Evolutionary conservation across 2,329 filamentous ascomycete species (phyloP).

Genomic region (Didymella pinodella): DNA sequence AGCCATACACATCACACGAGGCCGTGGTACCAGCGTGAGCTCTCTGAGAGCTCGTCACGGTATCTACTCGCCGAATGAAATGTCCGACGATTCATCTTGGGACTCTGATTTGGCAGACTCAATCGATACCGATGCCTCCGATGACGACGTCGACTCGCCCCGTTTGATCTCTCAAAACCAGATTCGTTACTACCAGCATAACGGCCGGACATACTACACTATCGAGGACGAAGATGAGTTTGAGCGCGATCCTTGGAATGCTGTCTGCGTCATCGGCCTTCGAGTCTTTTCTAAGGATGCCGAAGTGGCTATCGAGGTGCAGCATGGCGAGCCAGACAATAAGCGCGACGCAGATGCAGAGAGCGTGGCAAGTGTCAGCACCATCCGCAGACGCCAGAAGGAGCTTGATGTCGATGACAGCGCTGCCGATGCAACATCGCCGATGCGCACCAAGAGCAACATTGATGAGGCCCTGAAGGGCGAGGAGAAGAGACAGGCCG

Average conservation of each 20-base stretch:
- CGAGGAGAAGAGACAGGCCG: slow-evolving; percentile 23
- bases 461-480: slow-evolving; percentile 38
- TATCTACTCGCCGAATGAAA: slow-evolving; percentile 39
- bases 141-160: slow-evolving; percentile 29
- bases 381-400: slow-evolving; percentile 39
- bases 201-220: slow-evolving; percentile 32
- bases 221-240: slow-evolving; percentile 55
- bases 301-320: slow-evolving; percentile 61
- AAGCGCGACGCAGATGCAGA: slow-evolving; percentile 35
- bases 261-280: slow-evolving; percentile 66
- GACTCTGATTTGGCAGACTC: slow-evolving; percentile 52
- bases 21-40: slow-evolving; percentile 38
- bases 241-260: slow-evolving; percentile 65
- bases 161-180: slow-evolving; percentile 18
- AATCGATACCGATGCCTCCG: slow-evolving; percentile 39
- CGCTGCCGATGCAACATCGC: slow-evolving; percentile 51
- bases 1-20: slow-evolving; percentile 45
- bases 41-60: slow-evolving; percentile 44
- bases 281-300: slow-evolving; percentile 64
- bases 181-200: slow-evolving; percentile 27
- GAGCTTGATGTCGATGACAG: slow-evolving; percentile 53
- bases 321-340: slow-evolving; percentile 49
- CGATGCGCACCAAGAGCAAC: slow-evolving; percentile 41
- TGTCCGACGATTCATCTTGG: slow-evolving; percentile 51
- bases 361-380: slow-evolving; percentile 30